These are phyloP conservation scores for Akanthomyces muscarius DNA, from an alignment of 2,329 filamentous ascomycete species.

Conservation along the genomic window DNA sequence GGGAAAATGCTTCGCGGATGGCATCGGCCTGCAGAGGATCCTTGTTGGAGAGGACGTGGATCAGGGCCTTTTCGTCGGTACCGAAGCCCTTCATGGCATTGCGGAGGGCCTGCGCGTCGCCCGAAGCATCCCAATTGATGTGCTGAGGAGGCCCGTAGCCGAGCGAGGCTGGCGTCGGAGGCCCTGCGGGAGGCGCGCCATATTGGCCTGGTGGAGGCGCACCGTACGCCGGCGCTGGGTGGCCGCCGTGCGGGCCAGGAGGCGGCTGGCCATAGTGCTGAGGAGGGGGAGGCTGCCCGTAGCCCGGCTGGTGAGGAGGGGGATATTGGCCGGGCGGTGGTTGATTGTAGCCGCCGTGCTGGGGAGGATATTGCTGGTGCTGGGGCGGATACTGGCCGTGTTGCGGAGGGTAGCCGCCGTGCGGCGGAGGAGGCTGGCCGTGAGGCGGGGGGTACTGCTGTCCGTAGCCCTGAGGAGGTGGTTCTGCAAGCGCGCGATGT, in stretches of 20 bases:
- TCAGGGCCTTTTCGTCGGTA: slow-evolving; percentile 77
- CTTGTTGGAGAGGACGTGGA: slow-evolving; percentile 64
- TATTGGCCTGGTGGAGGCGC: slow-evolving; percentile 35
- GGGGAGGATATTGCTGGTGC: slow-evolving; percentile 33
- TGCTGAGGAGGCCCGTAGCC: slow-evolving; percentile 72
- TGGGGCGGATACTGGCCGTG: slow-evolving; percentile 29
- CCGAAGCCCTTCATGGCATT: slow-evolving; percentile 92
- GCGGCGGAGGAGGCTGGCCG: slow-evolving; percentile 35
- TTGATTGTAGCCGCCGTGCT: slow-evolving; percentile 29
- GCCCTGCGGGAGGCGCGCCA: slow-evolving; percentile 36
- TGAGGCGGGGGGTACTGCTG: slow-evolving; percentile 33
- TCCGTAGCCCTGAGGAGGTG: slow-evolving; percentile 38
- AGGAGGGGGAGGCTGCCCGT: slow-evolving; percentile 24
- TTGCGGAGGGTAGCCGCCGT: slow-evolving; percentile 27
- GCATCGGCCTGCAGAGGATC: slow-evolving; percentile 74
- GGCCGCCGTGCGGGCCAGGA: slow-evolving; percentile 23
- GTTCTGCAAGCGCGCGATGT: slow-evolving; percentile 22
- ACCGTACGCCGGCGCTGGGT: slow-evolving; percentile 16
- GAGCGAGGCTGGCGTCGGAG: slow-evolving; percentile 61
- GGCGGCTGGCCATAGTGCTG: slow-evolving; percentile 31
- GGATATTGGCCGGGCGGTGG: slow-evolving; percentile 26
- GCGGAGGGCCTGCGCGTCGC: slow-evolving; percentile 67
- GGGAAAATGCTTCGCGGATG: slow-evolving; percentile 63
- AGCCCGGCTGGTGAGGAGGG: slow-evolving; percentile 25
- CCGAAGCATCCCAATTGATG: slow-evolving; percentile 63